These are phyloP conservation scores for Solanum peruvianum DNA, from an alignment of 257 asterid genomes.

Conservation along the genomic window DNA sequence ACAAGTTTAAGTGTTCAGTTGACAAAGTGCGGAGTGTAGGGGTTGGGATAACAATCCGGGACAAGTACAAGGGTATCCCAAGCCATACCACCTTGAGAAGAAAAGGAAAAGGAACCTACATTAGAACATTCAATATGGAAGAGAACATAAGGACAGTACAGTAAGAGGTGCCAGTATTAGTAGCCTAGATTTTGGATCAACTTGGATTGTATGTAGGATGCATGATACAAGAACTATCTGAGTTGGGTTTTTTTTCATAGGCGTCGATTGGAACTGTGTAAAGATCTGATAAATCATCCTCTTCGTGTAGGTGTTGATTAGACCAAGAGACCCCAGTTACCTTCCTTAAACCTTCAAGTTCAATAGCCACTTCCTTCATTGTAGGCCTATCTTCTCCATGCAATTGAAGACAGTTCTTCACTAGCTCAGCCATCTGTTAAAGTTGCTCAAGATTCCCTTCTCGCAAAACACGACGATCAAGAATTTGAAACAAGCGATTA, in stretches of 20 bases:
- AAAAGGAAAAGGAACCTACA: not conserved
- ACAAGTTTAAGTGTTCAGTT: too few species aligned
- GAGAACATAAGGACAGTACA: not conserved
- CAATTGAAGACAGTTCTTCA: not conserved
- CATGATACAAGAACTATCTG: not conserved
- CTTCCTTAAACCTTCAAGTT: not conserved
- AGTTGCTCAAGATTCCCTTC: not conserved
- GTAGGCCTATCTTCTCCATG: not conserved
- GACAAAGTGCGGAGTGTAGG: too few species aligned
- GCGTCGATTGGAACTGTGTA: not conserved
- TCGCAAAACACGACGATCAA: too few species aligned
- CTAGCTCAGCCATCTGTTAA: not conserved
- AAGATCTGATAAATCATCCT: not conserved
- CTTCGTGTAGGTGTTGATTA: not conserved
- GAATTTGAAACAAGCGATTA: too few species aligned
- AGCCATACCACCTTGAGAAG: too few species aligned
- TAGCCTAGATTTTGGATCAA: not conserved
- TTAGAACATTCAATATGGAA: not conserved
- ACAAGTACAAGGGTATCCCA: too few species aligned
- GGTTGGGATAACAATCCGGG: too few species aligned
- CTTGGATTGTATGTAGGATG: not conserved
- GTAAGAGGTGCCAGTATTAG: not conserved
- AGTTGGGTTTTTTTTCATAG: not conserved
- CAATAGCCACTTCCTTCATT: not conserved
- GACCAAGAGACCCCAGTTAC: not conserved